Evolutionary conservation across 306 rosid genomes (phyloP), one percentile per base, ranked within the genome.

Genomic region (Vigna unguiculata): DNA sequence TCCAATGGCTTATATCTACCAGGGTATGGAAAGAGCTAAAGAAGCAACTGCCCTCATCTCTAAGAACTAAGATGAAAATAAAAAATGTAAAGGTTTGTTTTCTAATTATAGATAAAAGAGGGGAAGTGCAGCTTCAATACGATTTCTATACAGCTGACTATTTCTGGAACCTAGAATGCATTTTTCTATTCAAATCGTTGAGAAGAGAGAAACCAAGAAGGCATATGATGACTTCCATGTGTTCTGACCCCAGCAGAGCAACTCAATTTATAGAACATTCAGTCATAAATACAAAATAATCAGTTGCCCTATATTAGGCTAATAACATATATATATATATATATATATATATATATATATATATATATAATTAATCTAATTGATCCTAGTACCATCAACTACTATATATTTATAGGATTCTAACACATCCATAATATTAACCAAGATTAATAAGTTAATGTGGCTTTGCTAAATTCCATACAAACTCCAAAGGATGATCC

Each of bases 1-100:
- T 25, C 65, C 41, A 58, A 25, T 25, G 40, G 17, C 40, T 57
- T 24, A 12, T 25, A 57, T 57, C 17, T 58, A 52, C 5, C 4
- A 70, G 61, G 17, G 5, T 9, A 48, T 20, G 32, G 47, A 69
- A n/a, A 69, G 46, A n/a, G 59, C 24, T 52, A 70, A 58, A 45
- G 46, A 73, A 73, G 58, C 59, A 21, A 74, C 25, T 60, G 48
- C n/a, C 16, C 51, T 46, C 12, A 30, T 60, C 69, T 74, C 45
- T 2, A 16, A 43, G 32, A 48, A 16, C 54, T 49, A n/a, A 49
- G 58, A 59, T 5, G 32, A 59, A 43, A 57, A 59, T 28, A 30
- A 45, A 74, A 74, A 11, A 59, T 25, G 30, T 13, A 45, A 59
- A 40, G 28, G 20, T 13, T 14, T 20, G 40, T 21, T 52, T 5